Evolutionary conservation across 2,329 filamentous ascomycete species (phyloP).

Genomic region (Hypocreales sp.): DNA sequence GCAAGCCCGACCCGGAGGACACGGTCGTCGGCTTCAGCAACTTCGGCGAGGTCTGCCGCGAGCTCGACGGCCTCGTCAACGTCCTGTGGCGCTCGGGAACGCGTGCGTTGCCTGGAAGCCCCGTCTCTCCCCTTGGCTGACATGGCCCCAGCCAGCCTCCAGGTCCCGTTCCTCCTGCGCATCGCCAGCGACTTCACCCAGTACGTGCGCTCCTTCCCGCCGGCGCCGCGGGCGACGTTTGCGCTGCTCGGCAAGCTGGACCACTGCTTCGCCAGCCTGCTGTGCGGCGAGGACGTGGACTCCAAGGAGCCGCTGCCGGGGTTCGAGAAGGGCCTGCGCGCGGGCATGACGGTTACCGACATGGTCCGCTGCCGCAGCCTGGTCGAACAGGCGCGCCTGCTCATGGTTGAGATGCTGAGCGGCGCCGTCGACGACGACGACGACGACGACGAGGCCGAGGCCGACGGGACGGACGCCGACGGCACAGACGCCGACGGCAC

Average conservation of each 20-base stretch:
- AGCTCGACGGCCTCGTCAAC: constrained; percentile 61
- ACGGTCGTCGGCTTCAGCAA: constrained; percentile 36
- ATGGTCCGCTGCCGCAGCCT: constrained; percentile 78
- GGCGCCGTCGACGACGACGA: constrained; percentile 24
- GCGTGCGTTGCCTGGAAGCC: no score
- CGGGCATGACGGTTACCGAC: constrained; percentile 62
- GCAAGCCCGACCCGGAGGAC: constrained; percentile 27
- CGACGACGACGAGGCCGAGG: constrained; percentile 20
- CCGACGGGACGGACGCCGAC: constrained; percentile 19
- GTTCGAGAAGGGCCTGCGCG: constrained; percentile 43
- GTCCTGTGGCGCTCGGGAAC: constrained; percentile 79
- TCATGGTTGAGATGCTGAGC: constrained; percentile 54
- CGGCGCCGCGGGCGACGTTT: constrained; percentile 49
- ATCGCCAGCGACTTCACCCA: constrained; percentile 58
- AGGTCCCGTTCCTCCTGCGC: constrained; percentile 71
- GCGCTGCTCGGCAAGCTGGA: constrained; percentile 63
- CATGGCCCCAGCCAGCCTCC: constrained; percentile 56
- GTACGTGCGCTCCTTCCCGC: constrained; percentile 56
- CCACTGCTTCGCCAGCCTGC: constrained; percentile 62
- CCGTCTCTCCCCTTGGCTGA: no score
- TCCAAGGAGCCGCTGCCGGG: constrained; percentile 53
- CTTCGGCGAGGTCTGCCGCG: constrained; percentile 56
- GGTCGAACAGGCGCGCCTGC: constrained; percentile 58
- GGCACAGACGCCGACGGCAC: constrained; percentile 12
- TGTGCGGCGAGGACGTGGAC: constrained; percentile 51